Base-by-base conservation (phyloP, 805 yeast species). In the Isabelozyma pseudorhagii region DNA sequence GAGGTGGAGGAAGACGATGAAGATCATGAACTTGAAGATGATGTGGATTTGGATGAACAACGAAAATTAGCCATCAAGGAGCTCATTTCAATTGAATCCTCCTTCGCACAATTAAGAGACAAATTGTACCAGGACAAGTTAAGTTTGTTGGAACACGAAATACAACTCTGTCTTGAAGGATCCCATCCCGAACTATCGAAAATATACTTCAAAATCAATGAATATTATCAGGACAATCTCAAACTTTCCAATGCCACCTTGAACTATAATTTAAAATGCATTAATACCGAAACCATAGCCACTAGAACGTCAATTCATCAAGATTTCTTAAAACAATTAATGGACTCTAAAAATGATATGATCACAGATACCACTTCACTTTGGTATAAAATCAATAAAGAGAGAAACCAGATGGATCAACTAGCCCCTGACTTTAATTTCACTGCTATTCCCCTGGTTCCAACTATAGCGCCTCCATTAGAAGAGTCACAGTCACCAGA, bases 381-480 rank as follows among this genome's bases (percentile, higher is more conserved):
- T 54, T 94, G 98, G 98, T 93, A 93, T 71, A 85, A 87, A 56
- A 87, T 92, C 60, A 92, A 91, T 67, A 83, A 85, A 59, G 98
- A 94, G 64, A 78, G 97, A 58, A 78, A 96, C 54, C 83, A 83
- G 42, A 78, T 89, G 81, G 97, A 90, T 64, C 79, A 80, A 54
- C 58, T 82, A 46, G 83, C 80, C 15, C 73, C 83, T 5, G 80
- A 78, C 66, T 82, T 57, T 79, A 82, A 72, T 50, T 80, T 59
- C 51, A 41, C 66, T 6, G 78, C 78, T 4, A 54, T 72, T n/a
- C 79, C 79, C 7, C 58, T 52, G 51, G 53, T 62, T 7, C 62
- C 65, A 38, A 55, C 66, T 14, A 58, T 53, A 11, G 38, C 46
- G 9, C 42, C 43, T 7, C 9, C 41, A n/a, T 8, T 14, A 6